Base-by-base conservation (phyloP, 192 early-diverging fungal species). In the Backusella luteola region DNA sequence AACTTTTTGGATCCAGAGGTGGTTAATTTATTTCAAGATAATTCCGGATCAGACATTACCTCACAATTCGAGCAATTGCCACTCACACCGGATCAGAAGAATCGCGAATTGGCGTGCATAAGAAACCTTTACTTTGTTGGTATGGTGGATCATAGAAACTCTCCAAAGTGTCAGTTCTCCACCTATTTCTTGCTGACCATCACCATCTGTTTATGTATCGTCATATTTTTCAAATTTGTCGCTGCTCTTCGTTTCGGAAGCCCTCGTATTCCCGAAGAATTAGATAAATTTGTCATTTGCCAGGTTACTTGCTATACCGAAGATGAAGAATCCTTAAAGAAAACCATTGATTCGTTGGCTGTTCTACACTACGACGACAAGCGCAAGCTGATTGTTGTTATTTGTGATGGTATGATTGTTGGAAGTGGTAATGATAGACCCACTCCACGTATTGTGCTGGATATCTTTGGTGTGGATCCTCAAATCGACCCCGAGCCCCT, bases 241-340 rank as follows among this genome's bases (percentile, higher is more conserved):
- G 88, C 93, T 19, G 92, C 93, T 34, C 79, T 94, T 67, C 93
- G 93, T 73, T 90, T 96, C 34, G 87, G 89, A 1, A 81, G 88
- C 49, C 84, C 82, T 56, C 91, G 92, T 80, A 86, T 84, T 15
- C 91, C 93, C 8, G 96, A 97, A 74, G 92, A 96, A 81, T 91
- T 92, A 69, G 96, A 98, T 86, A 97, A 96, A 87, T 97, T 97
- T 87, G 92, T 97, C 71, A 96, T 98, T 81, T 93, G 92, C 73
- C 93, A 96, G 79, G 96, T 98, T 41, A 96, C 97, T 44, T 97
- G 96, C 83, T 97, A 97, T 81, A 96, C 96, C 1, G 96, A 97
- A 86, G 95, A 92, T 66, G 93, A 94, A 72, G 92, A 95, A 29
- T 91, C 90, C 17, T 85, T 98, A 39, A 86, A 89, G 21, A 91